These are phyloP conservation scores for Paraphoma sp. DNA, from an alignment of 2,329 filamentous ascomycete species.

Conservation along the genomic window DNA sequence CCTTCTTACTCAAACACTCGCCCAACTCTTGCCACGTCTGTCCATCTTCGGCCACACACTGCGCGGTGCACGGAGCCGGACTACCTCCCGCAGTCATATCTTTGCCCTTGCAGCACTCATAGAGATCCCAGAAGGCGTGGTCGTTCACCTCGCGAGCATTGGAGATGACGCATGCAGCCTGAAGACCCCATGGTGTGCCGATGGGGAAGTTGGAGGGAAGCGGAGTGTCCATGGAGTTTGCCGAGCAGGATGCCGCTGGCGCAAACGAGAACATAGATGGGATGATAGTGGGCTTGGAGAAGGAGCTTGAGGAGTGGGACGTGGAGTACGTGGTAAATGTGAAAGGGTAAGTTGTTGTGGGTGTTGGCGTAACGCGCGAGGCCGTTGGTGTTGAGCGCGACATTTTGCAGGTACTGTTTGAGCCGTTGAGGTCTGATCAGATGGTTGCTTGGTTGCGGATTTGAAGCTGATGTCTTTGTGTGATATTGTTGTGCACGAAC, in stretches of 20 bases:
- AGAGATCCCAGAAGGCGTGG: constrained; percentile 33
- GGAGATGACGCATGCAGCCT: constrained; percentile 23
- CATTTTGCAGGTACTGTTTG: not conserved
- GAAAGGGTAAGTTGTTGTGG: constrained; percentile 20
- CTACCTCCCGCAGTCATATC: constrained; percentile 10
- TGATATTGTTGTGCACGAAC: too few relatives aligned
- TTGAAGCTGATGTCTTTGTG: too few relatives aligned
- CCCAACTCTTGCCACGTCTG: constrained; percentile 24
- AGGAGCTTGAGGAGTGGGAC: constrained; percentile 14
- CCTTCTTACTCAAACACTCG: constrained; percentile 26
- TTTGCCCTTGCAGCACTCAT: constrained; percentile 20
- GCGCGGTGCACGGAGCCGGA: constrained; percentile 13
- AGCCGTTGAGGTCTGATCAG: not conserved
- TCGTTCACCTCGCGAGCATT: constrained; percentile 24
- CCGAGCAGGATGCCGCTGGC: constrained; percentile 8
- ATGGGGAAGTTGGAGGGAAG: constrained; percentile 10
- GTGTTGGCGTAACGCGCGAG: not conserved
- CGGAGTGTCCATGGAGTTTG: constrained; percentile 3
- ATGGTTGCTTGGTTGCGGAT: not conserved
- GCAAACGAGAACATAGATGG: constrained; percentile 20
- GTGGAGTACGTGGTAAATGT: constrained; percentile 21
- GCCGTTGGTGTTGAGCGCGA: constrained; percentile 5
- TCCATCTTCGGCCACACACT: constrained; percentile 10
- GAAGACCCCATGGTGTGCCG: constrained; percentile 3
- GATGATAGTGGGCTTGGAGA: constrained; percentile 14